phyloP scores from a whole-genome alignment of 1,284 basidiomycete genomes.

The Trametes polyzona region DNA sequence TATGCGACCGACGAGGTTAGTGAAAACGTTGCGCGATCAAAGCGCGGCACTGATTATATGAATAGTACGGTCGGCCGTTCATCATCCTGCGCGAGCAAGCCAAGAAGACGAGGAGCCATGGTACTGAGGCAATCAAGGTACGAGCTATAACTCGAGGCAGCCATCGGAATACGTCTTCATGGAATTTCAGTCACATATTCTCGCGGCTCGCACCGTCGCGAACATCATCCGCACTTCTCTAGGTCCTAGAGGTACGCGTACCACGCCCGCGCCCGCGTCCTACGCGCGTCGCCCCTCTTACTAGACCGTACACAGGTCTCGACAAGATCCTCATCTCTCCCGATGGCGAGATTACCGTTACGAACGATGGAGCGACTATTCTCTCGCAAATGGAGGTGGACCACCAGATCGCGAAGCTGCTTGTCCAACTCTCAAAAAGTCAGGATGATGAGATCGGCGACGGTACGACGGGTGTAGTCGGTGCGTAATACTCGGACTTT shows the following conservation, averaged over 20 bases:
- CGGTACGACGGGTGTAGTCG: conserved; percentile 98
- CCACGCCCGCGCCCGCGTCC: background rate
- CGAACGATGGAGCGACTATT: conserved; percentile 98
- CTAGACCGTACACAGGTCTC: conserved; percentile 60
- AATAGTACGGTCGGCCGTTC: conserved; percentile 93
- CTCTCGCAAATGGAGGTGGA: conserved; percentile 97
- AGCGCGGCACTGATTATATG: conserved; percentile 5
- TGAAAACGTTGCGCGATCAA: background rate
- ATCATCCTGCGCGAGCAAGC: conserved; percentile 97
- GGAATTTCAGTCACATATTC: conserved; percentile 84
- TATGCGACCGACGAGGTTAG: conserved; percentile 90
- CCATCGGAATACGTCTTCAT: background rate
- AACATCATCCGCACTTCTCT: conserved; percentile 96
- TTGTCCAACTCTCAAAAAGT: conserved; percentile 95
- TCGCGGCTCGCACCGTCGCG: conserved; percentile 90
- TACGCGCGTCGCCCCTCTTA: conserved; percentile 2
- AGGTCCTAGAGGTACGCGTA: conserved; percentile 80
- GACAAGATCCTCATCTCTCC: conserved; percentile 99
- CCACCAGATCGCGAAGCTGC: conserved; percentile 96
- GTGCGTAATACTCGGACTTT: conserved; percentile 55
- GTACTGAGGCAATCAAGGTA: conserved; percentile 96
- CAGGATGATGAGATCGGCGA: conserved; percentile 99
- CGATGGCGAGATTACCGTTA: conserved; percentile 98
- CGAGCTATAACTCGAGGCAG: conserved; percentile 26
- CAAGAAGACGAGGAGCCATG: conserved; percentile 94